phyloP scores from a whole-genome alignment of 2,329 filamentous ascomycete genomes.

The Knufia fluminis region DNA sequence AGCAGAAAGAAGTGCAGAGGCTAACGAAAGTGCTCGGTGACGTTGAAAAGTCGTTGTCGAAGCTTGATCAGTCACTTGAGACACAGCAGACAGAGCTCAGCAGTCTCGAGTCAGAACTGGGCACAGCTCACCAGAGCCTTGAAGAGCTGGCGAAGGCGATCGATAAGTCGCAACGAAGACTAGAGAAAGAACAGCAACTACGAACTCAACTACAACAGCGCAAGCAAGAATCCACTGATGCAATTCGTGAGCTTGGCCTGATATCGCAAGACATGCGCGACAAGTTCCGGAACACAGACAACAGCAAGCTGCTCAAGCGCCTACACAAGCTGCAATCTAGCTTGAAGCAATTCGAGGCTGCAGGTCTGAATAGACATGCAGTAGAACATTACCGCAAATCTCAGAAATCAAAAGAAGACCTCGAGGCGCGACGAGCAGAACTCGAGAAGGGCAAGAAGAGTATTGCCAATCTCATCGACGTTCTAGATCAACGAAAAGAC shows the following conservation, averaged over 20 bases:
- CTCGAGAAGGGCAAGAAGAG: slow-evolving; percentile 76
- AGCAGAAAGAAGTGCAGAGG: slow-evolving; percentile 71
- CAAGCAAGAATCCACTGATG: slow-evolving; percentile 71
- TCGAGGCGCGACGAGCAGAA: slow-evolving; percentile 76
- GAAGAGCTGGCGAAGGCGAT: slow-evolving; percentile 69
- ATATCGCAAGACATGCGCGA: slow-evolving; percentile 89
- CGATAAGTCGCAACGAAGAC: slow-evolving; percentile 74
- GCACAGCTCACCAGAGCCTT: slow-evolving; percentile 60
- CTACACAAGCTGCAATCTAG: slow-evolving; percentile 87
- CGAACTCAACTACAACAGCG: slow-evolving; percentile 70
- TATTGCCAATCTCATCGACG: slow-evolving; percentile 84
- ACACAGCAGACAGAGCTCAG: slow-evolving; percentile 45
- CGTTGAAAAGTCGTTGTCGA: slow-evolving; percentile 59
- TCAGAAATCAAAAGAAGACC: slow-evolving; percentile 77
- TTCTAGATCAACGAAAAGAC: slow-evolving; percentile 90
- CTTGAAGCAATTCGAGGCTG: slow-evolving; percentile 72
- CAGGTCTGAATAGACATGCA: slow-evolving; percentile 98
- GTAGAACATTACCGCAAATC: slow-evolving; percentile 99
- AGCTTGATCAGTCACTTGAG: slow-evolving; percentile 68
- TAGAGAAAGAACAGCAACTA: slow-evolving; percentile 87
- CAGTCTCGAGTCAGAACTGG: slow-evolving; percentile 49
- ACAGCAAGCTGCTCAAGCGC: slow-evolving; percentile 61
- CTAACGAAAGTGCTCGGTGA: slow-evolving; percentile 58
- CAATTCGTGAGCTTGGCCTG: slow-evolving; percentile 86
- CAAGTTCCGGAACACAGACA: slow-evolving; percentile 76